Conservation (phyloP, 345 rosid genomes). For the Brassica juncea region DNA sequence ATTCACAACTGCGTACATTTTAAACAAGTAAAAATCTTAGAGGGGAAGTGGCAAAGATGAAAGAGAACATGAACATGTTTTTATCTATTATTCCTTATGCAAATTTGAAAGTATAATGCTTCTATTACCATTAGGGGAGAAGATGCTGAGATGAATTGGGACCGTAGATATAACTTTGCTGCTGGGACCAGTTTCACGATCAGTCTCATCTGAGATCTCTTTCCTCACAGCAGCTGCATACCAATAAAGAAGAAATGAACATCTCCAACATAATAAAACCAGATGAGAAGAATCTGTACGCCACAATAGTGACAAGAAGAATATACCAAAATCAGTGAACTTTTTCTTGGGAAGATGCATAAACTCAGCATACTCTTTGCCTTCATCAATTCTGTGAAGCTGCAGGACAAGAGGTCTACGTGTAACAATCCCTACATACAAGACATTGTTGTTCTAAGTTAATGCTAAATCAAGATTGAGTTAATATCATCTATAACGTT, state of each 20-base stretch:
- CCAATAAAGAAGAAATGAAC: slow-evolving; percentile 18
- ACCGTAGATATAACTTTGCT: slow-evolving; percentile 79
- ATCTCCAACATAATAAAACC: slow-evolving; percentile 15
- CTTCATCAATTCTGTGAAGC: slow-evolving; percentile 89
- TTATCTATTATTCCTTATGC: background rate
- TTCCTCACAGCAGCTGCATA: slow-evolving; percentile 80
- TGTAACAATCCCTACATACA: slow-evolving; percentile 84
- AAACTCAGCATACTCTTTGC: slow-evolving; percentile 92
- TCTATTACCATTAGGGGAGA: slow-evolving; percentile 85
- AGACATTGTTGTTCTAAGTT: slow-evolving; percentile 18
- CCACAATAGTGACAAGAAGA: background rate
- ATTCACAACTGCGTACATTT: slow-evolving; percentile 71
- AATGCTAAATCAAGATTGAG: background rate
- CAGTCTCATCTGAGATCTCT: slow-evolving; percentile 94
- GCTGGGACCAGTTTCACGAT: slow-evolving; percentile 86
- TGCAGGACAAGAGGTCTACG: slow-evolving; percentile 96
- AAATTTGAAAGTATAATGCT: background rate
- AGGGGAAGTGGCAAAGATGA: background rate
- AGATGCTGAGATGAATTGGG: slow-evolving; percentile 94
- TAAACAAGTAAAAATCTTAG: background rate
- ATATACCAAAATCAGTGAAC: slow-evolving; percentile 81
- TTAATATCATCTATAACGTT: background rate
- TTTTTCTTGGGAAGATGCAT: slow-evolving; percentile 92
- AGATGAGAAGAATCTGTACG: background rate
- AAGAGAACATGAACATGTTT: background rate